phyloP scores from a whole-genome alignment of 1,139 yeast species.

The Nakaseomyces sp. region DNA sequence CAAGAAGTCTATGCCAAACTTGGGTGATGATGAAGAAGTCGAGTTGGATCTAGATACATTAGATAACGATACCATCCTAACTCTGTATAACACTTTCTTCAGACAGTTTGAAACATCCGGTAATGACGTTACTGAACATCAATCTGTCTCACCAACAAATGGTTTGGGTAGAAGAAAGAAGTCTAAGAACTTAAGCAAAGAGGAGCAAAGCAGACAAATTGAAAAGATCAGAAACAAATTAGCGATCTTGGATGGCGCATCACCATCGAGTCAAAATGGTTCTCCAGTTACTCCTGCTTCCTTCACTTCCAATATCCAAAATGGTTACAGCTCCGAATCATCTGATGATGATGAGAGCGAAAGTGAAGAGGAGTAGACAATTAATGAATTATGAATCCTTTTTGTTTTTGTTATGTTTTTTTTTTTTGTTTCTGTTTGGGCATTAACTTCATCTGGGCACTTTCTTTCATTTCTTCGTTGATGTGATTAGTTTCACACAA shows the following conservation, averaged over 20 bases:
- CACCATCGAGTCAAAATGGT: slow-evolving; percentile 28
- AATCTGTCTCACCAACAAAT: slow-evolving; percentile 30
- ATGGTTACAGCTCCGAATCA: slow-evolving; percentile 36
- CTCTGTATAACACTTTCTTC: slow-evolving; percentile 53
- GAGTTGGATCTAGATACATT: slow-evolving; percentile 93
- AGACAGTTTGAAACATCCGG: slow-evolving; percentile 31
- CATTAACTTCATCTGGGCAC: neutral
- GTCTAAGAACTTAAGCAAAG: slow-evolving; percentile 44
- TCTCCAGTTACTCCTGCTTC: slow-evolving; percentile 20
- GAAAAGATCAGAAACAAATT: slow-evolving; percentile 78
- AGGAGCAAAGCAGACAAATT: slow-evolving; percentile 67
- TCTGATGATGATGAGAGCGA: slow-evolving; percentile 37
- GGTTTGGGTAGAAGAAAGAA: slow-evolving; percentile 27
- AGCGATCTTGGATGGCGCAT: slow-evolving; percentile 52
- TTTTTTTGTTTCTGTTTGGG: neutral
- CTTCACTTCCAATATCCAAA: slow-evolving; percentile 30
- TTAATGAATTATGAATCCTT: slow-evolving; percentile 8
- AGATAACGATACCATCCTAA: slow-evolving; percentile 74
- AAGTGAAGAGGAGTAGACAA: slow-evolving; percentile 34
- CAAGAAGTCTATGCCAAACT: slow-evolving; percentile 78
- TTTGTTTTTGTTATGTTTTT: slow-evolving; percentile 1
- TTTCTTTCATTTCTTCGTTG: neutral
- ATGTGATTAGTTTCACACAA: neutral
- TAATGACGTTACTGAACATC: slow-evolving; percentile 11
- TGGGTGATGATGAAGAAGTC: slow-evolving; percentile 66